These are phyloP conservation scores for Zymoseptoria ardabiliae DNA, from an alignment of 2,329 filamentous ascomycete species.

Conservation along the genomic window DNA sequence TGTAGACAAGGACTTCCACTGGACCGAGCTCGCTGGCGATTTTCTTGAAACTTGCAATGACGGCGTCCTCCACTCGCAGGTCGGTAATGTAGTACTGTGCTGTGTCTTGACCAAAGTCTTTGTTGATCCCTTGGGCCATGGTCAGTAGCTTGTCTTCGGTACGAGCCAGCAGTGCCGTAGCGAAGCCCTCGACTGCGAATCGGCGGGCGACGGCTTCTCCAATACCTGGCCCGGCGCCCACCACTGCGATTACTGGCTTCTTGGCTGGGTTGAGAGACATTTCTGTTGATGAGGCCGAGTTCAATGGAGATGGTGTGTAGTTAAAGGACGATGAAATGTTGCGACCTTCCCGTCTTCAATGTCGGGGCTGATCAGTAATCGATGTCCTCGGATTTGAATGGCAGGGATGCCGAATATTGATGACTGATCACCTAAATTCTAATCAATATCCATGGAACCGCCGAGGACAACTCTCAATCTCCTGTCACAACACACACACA, in stretches of 20 bases:
- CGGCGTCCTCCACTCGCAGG: slow-evolving; percentile 14
- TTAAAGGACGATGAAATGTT: not conserved
- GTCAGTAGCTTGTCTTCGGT: slow-evolving; percentile 19
- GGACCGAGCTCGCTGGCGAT: slow-evolving; percentile 15
- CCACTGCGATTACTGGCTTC: slow-evolving; percentile 19
- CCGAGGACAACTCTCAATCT: not conserved
- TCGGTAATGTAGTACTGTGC: slow-evolving; percentile 19
- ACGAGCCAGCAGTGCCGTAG: slow-evolving; percentile 18
- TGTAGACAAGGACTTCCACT: slow-evolving; percentile 18
- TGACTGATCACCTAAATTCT: not conserved
- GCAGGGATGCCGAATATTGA: not conserved
- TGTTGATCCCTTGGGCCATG: slow-evolving; percentile 16
- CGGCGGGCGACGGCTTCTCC: slow-evolving; percentile 22
- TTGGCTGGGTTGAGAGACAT: slow-evolving; percentile 15
- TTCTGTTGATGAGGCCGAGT: not conserved
- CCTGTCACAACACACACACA: too few species aligned
- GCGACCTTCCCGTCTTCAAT: not conserved
- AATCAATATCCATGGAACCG: not conserved
- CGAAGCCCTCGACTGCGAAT: slow-evolving; percentile 20
- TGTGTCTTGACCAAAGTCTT: slow-evolving; percentile 11
- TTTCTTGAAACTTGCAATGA: slow-evolving; percentile 11
- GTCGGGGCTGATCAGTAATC: not conserved
- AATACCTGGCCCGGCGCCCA: slow-evolving; percentile 22
- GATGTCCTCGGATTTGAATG: not conserved
- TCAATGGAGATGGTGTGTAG: not conserved